Evolutionary conservation across 352 stramenopile genomes (phyloP), one percentile per base, ranked within the genome.

Genomic region (Aphanomyces invadans): DNA sequence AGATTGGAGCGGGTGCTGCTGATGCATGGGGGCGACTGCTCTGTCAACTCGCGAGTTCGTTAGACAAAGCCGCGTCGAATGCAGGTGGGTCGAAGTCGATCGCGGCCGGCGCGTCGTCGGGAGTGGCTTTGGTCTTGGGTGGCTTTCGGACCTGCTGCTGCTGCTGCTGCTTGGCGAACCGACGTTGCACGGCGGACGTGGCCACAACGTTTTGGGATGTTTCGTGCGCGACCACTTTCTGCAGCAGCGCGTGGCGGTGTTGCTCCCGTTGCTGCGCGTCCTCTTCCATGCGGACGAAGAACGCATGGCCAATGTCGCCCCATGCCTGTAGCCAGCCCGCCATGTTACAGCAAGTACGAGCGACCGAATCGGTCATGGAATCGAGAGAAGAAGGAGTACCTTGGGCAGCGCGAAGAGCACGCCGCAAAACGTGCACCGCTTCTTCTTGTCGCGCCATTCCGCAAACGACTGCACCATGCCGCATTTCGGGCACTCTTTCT

Each of bases 371-470:
- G 52, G 10, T 39, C 52, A 60, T 56, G 19, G 29, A 17, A 11
- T 53, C 11, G 29, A 51, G 17, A 62, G 46, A 55, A 23, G 39
- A 48, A n/a, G 46, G 56, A 29, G 44, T 28, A 67, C 60, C 42
- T 67, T 67, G 45, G 80, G 68, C 9, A 88, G 70, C 2, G 81
- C 78, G 60, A 90, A 93, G 68, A 88, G 77, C 19, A 83, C 79
- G 19, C 83, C 81, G 60, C 85, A 93, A 49, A 77, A 87, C 65
- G 89, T 83, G 60, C 85, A 93, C 3, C 76, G 75, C 61, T 93
- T 93, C 73, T 92, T 93, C 72, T 93, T 93, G 74, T 92, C 85
- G 10, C 81, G 83, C n/a, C 76, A 86, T 61, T 93, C 85, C 0
- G 85, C 84, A 56, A 90, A 93, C 23, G 83, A 90, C 65, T 93